Percentiles rank a stretch among this genome's conserved stretches.
Evolutionary conservation across 768 basidiomycete genomes (phyloP).

Genomic region (Heimioporus sp.): DNA sequence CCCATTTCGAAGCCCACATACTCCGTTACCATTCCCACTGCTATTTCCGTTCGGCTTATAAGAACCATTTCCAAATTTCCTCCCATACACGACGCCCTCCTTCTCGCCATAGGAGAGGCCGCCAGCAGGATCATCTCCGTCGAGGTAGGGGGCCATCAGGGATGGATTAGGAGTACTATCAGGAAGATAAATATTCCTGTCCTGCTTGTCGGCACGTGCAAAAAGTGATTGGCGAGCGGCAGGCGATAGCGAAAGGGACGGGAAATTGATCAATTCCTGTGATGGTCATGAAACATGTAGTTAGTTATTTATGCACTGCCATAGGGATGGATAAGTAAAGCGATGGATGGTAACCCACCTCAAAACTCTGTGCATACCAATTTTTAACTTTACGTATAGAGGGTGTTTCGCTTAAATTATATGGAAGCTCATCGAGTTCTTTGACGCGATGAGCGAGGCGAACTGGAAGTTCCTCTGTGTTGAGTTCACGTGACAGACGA

Average conservation of each 20-base stretch:
- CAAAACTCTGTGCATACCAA: constrained; percentile 99
- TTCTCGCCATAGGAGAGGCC: constrained; percentile 5
- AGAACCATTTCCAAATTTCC: constrained; percentile 8
- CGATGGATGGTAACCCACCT: constrained; percentile 50
- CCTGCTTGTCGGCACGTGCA: constrained; percentile 37
- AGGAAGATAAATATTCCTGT: constrained; percentile 48
- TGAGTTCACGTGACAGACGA: not conserved
- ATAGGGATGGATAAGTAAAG: not conserved
- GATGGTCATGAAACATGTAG: not conserved
- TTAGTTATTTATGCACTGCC: not conserved
- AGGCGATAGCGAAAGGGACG: constrained; percentile 64
- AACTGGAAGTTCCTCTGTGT: constrained; percentile 86
- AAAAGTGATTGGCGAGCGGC: constrained; percentile 68
- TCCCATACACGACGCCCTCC: constrained; percentile 7
- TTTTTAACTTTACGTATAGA: constrained; percentile 93
- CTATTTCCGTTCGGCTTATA: constrained; percentile 21
- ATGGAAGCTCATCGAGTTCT: constrained; percentile 92
- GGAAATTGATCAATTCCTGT: constrained; percentile 89
- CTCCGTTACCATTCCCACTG: constrained; percentile 29
- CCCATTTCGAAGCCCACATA: constrained; percentile 44
- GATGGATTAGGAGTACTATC: constrained; percentile 82
- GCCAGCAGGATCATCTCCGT: constrained; percentile 30
- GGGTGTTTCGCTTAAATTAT: constrained; percentile 87
- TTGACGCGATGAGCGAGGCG: constrained; percentile 94
- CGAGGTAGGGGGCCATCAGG: constrained; percentile 34